Evolutionary conservation across 1,284 basidiomycete genomes (phyloP), one percentile per base, ranked within the genome.

Genomic region (Exobasidium cylindrosporum): DNA sequence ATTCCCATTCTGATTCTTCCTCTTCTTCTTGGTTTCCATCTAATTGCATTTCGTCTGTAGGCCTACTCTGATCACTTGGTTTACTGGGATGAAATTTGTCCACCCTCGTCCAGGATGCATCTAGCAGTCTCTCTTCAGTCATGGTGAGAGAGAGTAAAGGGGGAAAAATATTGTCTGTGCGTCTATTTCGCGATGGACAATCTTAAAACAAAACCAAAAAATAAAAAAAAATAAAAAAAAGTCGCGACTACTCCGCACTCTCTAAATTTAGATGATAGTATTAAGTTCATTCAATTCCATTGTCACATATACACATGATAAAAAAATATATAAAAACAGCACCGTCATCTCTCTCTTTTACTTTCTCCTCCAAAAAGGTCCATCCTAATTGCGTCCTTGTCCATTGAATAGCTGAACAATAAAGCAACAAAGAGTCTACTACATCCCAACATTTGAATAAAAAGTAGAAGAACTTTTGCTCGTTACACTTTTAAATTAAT

Each of bases 1-100:
- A 55, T 28, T 55, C 53, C 53, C 53, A 55, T 43, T 55, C 53
- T 35, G n/a, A 21, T n/a, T 11, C 53, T 21, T 23, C 47, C 26
- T 55, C 53, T 6, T 10, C 28, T 10, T 55, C 53, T 3, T 35
- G 13, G 3, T 17, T 29, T 21, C 21, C 47, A 4, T 55, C 53
- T 29, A 50, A 23, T 24, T 50, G n/a, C 47, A 50, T 50, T 28
- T 13, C 26, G 21, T 50, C 46, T 13, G 7, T 26, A n/a, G 7
- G n/a, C 26, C 26, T 21, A 4, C 21, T 50, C 3, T 13, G 4
- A 2, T 14, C 17, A 50, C n/a, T 21, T 50, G 47, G 47, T 28
- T 24, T 24, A 14, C n/a, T 3, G 17, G n/a, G 21, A 28, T 50
- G n/a, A 50, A 50, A 50, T 2, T 21, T 13, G 3, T 24, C 47